phyloP scores from a whole-genome alignment of 73 alveolate species.

The Loxodes magnus region DNA sequence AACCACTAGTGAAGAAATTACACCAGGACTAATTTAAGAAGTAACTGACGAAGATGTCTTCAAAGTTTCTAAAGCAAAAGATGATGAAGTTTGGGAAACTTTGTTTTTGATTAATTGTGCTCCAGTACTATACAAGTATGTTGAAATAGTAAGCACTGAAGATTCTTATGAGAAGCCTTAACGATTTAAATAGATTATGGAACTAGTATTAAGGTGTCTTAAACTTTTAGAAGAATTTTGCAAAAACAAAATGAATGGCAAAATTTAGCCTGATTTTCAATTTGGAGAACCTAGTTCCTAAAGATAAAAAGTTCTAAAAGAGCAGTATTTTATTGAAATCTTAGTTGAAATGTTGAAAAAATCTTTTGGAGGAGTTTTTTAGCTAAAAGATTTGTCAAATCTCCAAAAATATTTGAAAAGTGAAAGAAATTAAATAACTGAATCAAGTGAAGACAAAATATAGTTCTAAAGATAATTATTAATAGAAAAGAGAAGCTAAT shows the following conservation, averaged over 20 bases:
- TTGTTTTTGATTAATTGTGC: constrained; percentile 8
- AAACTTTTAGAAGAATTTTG: background rate
- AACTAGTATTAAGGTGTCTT: background rate
- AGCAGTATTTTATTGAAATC: constrained; percentile 4
- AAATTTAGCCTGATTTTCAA: background rate
- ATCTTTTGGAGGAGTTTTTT: constrained; percentile 3
- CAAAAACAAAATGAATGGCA: background rate
- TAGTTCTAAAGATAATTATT: too few species aligned
- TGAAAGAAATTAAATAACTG: too few species aligned
- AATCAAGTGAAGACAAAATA: too few species aligned
- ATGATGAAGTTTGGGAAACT: constrained; percentile 8
- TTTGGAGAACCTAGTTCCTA: background rate
- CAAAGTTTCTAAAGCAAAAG: background rate
- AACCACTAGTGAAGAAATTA: too few species aligned
- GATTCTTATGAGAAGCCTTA: background rate
- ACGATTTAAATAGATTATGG: background rate
- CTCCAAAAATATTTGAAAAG: too few species aligned
- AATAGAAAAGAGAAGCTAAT: too few species aligned
- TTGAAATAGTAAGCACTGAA: background rate
- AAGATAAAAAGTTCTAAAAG: constrained; percentile 1
- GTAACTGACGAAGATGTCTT: background rate
- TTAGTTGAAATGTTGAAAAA: background rate
- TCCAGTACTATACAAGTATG: background rate
- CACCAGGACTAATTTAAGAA: background rate
- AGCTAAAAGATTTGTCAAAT: too few species aligned